These are phyloP conservation scores for Berkeleyomyces basicola DNA, from an alignment of 2,329 filamentous ascomycete genomes.

Conservation along the genomic window DNA sequence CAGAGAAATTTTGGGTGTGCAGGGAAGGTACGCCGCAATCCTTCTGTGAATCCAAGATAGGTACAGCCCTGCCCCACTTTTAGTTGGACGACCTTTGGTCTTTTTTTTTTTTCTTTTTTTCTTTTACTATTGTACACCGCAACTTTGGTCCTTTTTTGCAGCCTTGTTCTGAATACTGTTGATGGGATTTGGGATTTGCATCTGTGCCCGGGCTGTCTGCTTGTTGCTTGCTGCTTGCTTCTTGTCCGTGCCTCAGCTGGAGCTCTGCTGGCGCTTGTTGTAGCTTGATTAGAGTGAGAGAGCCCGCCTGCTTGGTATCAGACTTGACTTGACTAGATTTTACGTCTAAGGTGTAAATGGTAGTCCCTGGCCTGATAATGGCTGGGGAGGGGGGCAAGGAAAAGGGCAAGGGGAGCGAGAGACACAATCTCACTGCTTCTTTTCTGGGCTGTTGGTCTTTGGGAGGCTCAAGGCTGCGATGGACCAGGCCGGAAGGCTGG, in stretches of 20 bases:
- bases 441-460: neutral
- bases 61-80: neutral
- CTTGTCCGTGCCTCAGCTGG: no score
- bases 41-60: neutral
- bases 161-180: neutral
- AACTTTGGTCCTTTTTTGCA: neutral
- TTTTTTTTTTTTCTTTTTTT: neutral
- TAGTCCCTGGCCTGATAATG: neutral
- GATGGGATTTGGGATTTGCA: neutral
- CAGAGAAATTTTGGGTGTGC: neutral
- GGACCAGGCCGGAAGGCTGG: neutral
- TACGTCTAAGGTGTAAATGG: no score
- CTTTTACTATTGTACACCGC: neutral
- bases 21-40: neutral
- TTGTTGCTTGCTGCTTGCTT: no score
- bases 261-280: no score
- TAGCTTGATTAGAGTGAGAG: no score
- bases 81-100: neutral
- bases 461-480: neutral
- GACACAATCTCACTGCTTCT: neutral
- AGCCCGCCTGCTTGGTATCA: no score
- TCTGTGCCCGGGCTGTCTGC: neutral
- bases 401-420: neutral
- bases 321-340: no score
- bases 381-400: neutral